phyloP scores from a whole-genome alignment of 164 flowering plant genomes.

The Dillenia turbinata region DNA sequence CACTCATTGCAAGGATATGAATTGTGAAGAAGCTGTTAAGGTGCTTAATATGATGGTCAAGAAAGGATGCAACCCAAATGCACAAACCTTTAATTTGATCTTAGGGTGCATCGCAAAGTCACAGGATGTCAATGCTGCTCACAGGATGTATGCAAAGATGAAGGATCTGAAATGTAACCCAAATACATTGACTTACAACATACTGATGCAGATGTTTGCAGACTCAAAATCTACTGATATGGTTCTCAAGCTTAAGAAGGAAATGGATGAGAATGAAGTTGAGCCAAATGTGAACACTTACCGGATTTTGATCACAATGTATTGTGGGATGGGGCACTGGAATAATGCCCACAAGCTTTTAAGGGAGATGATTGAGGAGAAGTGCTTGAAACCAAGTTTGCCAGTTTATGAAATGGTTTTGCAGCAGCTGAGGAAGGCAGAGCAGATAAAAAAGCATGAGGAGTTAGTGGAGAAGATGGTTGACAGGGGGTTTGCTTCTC shows the following conservation, averaged over 20 bases:
- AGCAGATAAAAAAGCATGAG: constrained; percentile 86
- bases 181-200: constrained; percentile 74
- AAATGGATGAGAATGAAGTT: constrained; percentile 68
- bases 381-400: constrained; percentile 61
- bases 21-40: constrained; percentile 63
- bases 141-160: constrained; percentile 66
- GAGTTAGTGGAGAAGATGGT: constrained; percentile 93
- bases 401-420: constrained; percentile 66
- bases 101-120: constrained; percentile 50
- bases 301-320: constrained; percentile 57
- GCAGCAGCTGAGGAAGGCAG: constrained; percentile 68
- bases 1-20: constrained; percentile 62
- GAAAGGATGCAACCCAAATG: constrained; percentile 56
- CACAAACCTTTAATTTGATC: constrained; percentile 69
- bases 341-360: constrained; percentile 63
- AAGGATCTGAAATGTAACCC: constrained; percentile 63
- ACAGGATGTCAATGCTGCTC: constrained; percentile 81
- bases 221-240: constrained; percentile 71
- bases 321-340: constrained; percentile 86
- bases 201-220: constrained; percentile 80
- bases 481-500: constrained; percentile 62
- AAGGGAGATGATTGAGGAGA: constrained; percentile 90
- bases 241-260: constrained; percentile 82
- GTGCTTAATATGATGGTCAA: constrained; percentile 59
- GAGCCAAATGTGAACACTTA: constrained; percentile 90